Base-by-base conservation (phyloP, 192 early-diverging fungal species). In the Phycomyces blakesleeanus region DNA sequence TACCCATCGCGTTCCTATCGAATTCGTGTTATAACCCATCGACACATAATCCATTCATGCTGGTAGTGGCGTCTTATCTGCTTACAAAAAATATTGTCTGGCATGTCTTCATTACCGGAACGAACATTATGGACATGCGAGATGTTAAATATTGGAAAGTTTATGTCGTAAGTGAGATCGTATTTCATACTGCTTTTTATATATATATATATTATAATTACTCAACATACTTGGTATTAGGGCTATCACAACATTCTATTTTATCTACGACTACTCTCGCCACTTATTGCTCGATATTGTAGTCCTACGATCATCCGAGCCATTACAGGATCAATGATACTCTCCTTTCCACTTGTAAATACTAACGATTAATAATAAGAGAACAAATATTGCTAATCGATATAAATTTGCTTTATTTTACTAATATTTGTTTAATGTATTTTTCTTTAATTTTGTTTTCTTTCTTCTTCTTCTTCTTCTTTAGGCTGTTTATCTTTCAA, bases 221-320 rank as follows among this genome's bases (percentile, higher is more conserved):
- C 11, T 10, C 3, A n/a, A n/a, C 18, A 18, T 47, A 47, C 11
- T 47, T 3, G n/a, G n/a, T n/a, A n/a, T n/a, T 47, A 47, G 44
- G 44, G 44, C 44, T 47, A 47, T 47, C 44, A 47, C 44, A 47
- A 47, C 15, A 18, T 47, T 47, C 12, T 47, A 18, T 47, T 47
- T 12, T 47, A 47, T 47, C 18, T 47, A 14, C 12, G 44, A 47
- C 12, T 47, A n/a, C 3, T 18, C 12, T 18, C 11, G 44, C 44
- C 44, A 47, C 15, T 47, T 18, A 47, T 47, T 18, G 2, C 18
- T 47, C 44, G 44, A 14, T 47, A 47, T 12, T 47, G 44, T 47
- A 14, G 18, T 47, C 44, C 15, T 47, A n/a, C 44, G 1, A 12
- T 47, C 2, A n/a, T 47, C 44, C 44, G 12, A 3, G 12, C 11